Percentiles rank a stretch among this genome's conserved stretches.
Evolutionary conservation across 805 yeast species (phyloP).

Genomic region (Starmerella asiatica): DNA sequence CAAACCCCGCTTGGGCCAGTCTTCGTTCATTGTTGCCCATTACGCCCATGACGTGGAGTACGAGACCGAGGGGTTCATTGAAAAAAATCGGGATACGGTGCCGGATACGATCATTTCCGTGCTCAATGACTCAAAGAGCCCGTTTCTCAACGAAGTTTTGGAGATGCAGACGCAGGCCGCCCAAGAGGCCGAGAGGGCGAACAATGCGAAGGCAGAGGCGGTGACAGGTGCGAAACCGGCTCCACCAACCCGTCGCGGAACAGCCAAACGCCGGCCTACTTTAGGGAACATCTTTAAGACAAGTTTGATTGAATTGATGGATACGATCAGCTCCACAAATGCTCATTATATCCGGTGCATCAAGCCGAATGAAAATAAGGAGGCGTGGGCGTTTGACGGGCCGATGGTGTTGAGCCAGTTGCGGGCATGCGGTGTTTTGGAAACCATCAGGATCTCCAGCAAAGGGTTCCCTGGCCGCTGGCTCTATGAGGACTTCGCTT

Average conservation of each 20-base stretch:
- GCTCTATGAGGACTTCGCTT: constrained; percentile 86
- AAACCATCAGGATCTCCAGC: constrained; percentile 89
- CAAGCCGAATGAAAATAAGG: constrained; percentile 87
- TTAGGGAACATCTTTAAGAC: constrained; percentile 87
- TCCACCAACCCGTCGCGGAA: constrained; percentile 28
- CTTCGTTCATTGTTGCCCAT: constrained; percentile 79
- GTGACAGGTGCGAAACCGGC: neutral
- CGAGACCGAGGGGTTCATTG: constrained; percentile 88
- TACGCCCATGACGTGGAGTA: constrained; percentile 90
- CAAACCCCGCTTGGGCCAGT: constrained; percentile 88
- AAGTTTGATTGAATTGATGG: constrained; percentile 85
- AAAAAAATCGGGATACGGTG: constrained; percentile 93
- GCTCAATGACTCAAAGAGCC: constrained; percentile 54
- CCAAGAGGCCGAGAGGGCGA: constrained; percentile 22
- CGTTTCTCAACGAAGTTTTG: constrained; percentile 50
- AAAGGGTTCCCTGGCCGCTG: constrained; percentile 97
- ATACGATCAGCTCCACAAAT: constrained; percentile 82
- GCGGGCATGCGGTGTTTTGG: constrained; percentile 97
- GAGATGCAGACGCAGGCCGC: constrained; percentile 33
- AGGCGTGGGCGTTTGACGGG: constrained; percentile 92
- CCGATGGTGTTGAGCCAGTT: constrained; percentile 89
- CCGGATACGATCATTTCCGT: constrained; percentile 91
- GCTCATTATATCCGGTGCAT: constrained; percentile 96
- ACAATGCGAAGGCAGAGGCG: constrained; percentile 9
- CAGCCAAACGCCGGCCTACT: constrained; percentile 61